These are phyloP conservation scores for Zygoascus hellenicus DNA, from an alignment of 1,139 yeast genomes.

Conservation along the genomic window DNA sequence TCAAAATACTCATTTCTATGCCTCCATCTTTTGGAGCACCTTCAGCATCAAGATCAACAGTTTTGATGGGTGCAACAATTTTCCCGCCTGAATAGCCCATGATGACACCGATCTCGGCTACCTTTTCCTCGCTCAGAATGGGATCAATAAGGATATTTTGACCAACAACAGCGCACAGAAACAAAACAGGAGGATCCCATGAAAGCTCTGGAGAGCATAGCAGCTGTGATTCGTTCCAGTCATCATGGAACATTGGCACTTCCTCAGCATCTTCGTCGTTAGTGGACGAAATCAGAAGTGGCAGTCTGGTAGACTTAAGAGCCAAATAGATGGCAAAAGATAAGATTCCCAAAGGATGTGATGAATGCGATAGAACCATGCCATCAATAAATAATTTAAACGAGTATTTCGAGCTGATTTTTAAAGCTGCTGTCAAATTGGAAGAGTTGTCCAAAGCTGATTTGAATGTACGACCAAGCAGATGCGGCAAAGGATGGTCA, in stretches of 20 bases:
- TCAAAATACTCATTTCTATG: slow-evolving; percentile 26
- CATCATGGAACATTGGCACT: slow-evolving; percentile 87
- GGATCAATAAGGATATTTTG: slow-evolving; percentile 71
- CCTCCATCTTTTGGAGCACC: slow-evolving; percentile 16
- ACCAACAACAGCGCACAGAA: slow-evolving; percentile 72
- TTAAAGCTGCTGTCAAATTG: slow-evolving; percentile 46
- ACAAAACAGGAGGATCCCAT: slow-evolving; percentile 67
- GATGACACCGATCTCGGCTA: slow-evolving; percentile 74
- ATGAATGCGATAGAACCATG: slow-evolving; percentile 58
- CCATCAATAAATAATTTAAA: slow-evolving; percentile 76
- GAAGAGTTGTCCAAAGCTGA: slow-evolving; percentile 30
- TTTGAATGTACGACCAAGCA: slow-evolving; percentile 41
- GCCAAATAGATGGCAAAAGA: slow-evolving; percentile 80
- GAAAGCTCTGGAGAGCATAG: slow-evolving; percentile 33
- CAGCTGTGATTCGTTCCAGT: slow-evolving; percentile 57
- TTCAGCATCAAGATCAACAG: slow-evolving; percentile 19
- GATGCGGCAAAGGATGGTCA: slow-evolving; percentile 32
- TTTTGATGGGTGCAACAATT: slow-evolving; percentile 45
- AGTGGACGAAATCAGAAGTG: slow-evolving; percentile 61
- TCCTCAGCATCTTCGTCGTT: slow-evolving; percentile 58
- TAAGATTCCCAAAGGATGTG: slow-evolving; percentile 71
- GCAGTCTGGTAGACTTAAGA: slow-evolving; percentile 68
- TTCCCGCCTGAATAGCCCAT: slow-evolving; percentile 62
- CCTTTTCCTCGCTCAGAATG: slow-evolving; percentile 76
- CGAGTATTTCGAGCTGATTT: slow-evolving; percentile 65